Evolutionary conservation across 805 yeast genomes (phyloP).

Genomic region (Gaillardinia entomophila): DNA sequence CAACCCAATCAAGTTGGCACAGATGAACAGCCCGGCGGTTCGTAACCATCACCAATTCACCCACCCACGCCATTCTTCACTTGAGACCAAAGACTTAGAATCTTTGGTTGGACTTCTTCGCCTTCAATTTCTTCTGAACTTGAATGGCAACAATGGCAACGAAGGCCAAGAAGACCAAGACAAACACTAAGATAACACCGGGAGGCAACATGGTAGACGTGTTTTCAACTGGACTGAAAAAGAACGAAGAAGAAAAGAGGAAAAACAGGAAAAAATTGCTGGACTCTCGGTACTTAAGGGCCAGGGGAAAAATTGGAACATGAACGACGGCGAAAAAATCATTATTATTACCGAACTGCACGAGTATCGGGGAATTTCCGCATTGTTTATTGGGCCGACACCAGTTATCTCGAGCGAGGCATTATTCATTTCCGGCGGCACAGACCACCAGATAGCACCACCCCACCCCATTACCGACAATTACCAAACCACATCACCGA

Average conservation of each 20-base stretch:
- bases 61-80: background rate
- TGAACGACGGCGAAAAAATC: background rate
- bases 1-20: too few species aligned
- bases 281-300: background rate
- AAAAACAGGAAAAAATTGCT: constrained; percentile 1
- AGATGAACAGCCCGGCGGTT: too few species aligned
- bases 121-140: constrained; percentile 13
- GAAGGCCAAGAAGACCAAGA: constrained; percentile 45
- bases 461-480: too few species aligned
- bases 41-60: background rate
- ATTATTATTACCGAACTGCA: background rate
- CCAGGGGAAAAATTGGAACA: background rate
- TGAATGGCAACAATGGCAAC: constrained; percentile 13
- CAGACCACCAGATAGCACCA: too few species aligned
- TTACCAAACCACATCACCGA: too few species aligned
- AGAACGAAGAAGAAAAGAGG: constrained; percentile 3
- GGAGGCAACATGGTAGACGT: constrained; percentile 59
- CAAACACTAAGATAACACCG: constrained; percentile 70
- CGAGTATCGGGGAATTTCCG: background rate
- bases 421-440: too few species aligned
- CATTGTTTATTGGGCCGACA: too few species aligned
- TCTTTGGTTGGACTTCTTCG: constrained; percentile 28
- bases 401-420: too few species aligned
- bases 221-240: background rate
- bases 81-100: constrained; percentile 15